Evolutionary conservation across 768 basidiomycete genomes (phyloP), one percentile per base, ranked within the genome.

Genomic region (Suillus luteus): DNA sequence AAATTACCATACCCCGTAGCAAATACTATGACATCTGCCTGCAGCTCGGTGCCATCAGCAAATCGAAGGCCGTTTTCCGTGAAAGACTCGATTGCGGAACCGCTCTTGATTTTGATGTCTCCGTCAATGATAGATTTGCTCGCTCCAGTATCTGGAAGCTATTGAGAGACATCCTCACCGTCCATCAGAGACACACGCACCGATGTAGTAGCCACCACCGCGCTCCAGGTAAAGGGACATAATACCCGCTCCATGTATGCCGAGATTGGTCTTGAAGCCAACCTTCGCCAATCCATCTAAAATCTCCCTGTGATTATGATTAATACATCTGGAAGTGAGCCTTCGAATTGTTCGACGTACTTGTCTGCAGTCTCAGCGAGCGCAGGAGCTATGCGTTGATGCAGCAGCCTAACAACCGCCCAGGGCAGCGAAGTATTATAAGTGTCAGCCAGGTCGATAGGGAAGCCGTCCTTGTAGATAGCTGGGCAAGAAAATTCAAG

Each of bases 41-140:
- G 67, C 19, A 77, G 62, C 15, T 73, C 70, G 0, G 72, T 73
- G 15, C 72, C 76, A 35, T 77, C 74, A 11, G 54, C 69, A 46
- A 77, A 70, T 51, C 63, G 60, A 59, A 78, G 69, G n/a, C 77
- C 70, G 14, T 69, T 67, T 59, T 71, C 61, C 0, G 75, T 79
- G 66, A 77, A 79, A 1, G 64, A 57, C 46, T 70, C 66, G 60
- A 78, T 73, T 1, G 65, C 54, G 11, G 75, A 70, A 27, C 81
- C 83, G 66, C 72, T 79, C 75, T 83, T 85, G 71, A 86, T 66
- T 66, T 83, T 83, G 75, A 86, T 84, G 51, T 78, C 75, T 17
- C 85, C 82, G 24, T 81, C 70, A 24, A 76, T 77, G 66, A 85
- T 80, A 59, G 79, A 72, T 59, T 79, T 74, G 59, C 80, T 78